phyloP scores from a whole-genome alignment of 768 basidiomycete species.

The Boletellus sp. region DNA sequence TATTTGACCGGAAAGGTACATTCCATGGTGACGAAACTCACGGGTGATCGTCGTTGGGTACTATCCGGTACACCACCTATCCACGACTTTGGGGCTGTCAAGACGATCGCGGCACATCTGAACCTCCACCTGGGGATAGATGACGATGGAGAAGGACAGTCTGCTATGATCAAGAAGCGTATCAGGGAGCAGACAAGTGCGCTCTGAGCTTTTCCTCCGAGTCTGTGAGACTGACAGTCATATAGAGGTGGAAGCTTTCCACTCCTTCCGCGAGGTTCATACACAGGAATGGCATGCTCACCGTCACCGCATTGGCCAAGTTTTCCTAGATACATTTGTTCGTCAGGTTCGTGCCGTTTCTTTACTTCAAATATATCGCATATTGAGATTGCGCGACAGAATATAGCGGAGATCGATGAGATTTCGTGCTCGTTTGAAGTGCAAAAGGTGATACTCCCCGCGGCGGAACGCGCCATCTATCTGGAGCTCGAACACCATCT shows the following conservation, averaged over 20 bases:
- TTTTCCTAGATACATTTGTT: slow-evolving; percentile 77
- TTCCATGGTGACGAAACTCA: slow-evolving; percentile 70
- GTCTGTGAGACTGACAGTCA: slow-evolving; percentile 14
- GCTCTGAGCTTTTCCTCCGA: slow-evolving; percentile 10
- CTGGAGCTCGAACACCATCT: slow-evolving; percentile 92
- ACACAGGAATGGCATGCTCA: slow-evolving; percentile 90
- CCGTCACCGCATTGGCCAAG: slow-evolving; percentile 77
- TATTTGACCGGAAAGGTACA: slow-evolving; percentile 82
- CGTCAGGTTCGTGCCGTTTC: slow-evolving; percentile 58
- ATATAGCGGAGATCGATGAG: slow-evolving; percentile 95
- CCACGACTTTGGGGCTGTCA: slow-evolving; percentile 84
- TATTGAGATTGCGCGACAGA: slow-evolving; percentile 43
- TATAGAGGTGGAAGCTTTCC: slow-evolving; percentile 85
- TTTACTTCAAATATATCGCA: not conserved
- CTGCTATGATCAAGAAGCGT: slow-evolving; percentile 74
- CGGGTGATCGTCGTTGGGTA: slow-evolving; percentile 85
- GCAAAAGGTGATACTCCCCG: slow-evolving; percentile 70
- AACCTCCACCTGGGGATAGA: slow-evolving; percentile 89
- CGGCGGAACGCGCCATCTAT: slow-evolving; percentile 92
- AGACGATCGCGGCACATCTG: slow-evolving; percentile 86
- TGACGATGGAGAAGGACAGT: slow-evolving; percentile 79
- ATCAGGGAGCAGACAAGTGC: slow-evolving; percentile 80
- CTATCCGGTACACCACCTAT: slow-evolving; percentile 96
- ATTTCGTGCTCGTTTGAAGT: slow-evolving; percentile 73
- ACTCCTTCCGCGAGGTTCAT: slow-evolving; percentile 94